Percentiles rank a stretch among this genome's conserved stretches.
Conservation (phyloP, 2,329 filamentous ascomycete genomes). For the Dendryphion nanum region DNA sequence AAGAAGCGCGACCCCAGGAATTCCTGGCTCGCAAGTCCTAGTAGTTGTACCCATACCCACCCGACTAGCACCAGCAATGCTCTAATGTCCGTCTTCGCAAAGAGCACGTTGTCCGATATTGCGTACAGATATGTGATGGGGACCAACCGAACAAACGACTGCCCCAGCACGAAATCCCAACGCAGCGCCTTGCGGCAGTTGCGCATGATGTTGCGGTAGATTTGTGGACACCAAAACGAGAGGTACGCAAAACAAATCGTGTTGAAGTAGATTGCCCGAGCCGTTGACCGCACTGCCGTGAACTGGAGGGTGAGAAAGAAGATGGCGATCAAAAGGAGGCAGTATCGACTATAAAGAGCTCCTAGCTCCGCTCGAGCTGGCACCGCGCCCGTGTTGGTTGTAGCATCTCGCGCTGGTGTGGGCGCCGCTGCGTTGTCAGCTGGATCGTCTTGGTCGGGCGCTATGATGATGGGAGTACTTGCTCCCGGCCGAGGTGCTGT, state of each 20-base stretch:
- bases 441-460: conserved; percentile 57
- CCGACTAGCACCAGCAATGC: conserved; percentile 64
- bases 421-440: conserved; percentile 33
- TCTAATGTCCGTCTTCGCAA: conserved; percentile 65
- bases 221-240: conserved; percentile 90
- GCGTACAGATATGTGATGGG: conserved; percentile 87
- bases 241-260: conserved; percentile 71
- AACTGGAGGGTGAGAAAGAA: conserved; percentile 61
- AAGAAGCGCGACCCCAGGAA: conserved; percentile 87
- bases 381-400: conserved; percentile 27
- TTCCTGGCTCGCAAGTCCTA: conserved; percentile 76
- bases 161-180: conserved; percentile 86
- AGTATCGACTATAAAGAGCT: conserved; percentile 61
- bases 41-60: conserved; percentile 88
- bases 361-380: conserved; percentile 50
- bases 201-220: conserved; percentile 82
- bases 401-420: conserved; percentile 6
- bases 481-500: conserved; percentile 46
- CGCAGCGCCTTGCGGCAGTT: conserved; percentile 89
- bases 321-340: conserved; percentile 57
- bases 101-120: conserved; percentile 75
- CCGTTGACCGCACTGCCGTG: conserved; percentile 53
- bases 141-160: conserved; percentile 73
- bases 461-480: conserved; percentile 57
- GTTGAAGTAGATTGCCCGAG: conserved; percentile 59